Base-by-base conservation (phyloP, 2,329 filamentous ascomycete genomes). In the Dendryphion nanum region DNA sequence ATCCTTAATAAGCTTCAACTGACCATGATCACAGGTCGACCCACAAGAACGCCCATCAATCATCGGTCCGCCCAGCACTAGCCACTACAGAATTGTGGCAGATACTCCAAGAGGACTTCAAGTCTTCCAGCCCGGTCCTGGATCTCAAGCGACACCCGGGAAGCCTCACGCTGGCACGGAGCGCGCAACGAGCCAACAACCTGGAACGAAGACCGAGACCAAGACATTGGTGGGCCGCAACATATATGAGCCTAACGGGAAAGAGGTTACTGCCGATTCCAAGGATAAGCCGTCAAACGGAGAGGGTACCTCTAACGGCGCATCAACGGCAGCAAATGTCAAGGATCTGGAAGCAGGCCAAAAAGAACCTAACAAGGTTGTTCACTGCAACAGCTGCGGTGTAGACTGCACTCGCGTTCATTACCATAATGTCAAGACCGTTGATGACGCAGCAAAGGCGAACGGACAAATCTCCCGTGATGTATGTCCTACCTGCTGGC, bases 31-130 rank as follows among this genome's bases (percentile, higher is more conserved):
- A 10, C 47, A 97, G 91, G 91, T 98, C 58, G 93, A 98, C 68
- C 88, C 91, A 19, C 91, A 96, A 62, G 90, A 93, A 51, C 81
- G 93, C 41, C 93, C 93, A 7, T 96, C 93, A 2, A 93, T 90
- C 64, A 91, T 97, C 51, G 91, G 91, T 1, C 91, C 93, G 3
- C 93, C 93, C 5, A 97, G 96, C 59, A 98, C 93, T 4, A 93
- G 93, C 26, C 93, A 98, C 66, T 98, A 98, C 78, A 86, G 89
- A 64, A 84, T 97, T 45, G 91, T 91, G 40, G 93, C 89, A 59
- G 93, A 98, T 64, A 98, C 93, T 1, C 93, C 93, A 37, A 83
- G 93, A 42, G 93, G 93, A 24, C 78, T 98, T 35, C 91, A 97
- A 65, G 86, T 91, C 17, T 95, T 91, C 80, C 93, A 98, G 62